Conservation (phyloP, 441 rosid species). For the Oxalis stricta region DNA sequence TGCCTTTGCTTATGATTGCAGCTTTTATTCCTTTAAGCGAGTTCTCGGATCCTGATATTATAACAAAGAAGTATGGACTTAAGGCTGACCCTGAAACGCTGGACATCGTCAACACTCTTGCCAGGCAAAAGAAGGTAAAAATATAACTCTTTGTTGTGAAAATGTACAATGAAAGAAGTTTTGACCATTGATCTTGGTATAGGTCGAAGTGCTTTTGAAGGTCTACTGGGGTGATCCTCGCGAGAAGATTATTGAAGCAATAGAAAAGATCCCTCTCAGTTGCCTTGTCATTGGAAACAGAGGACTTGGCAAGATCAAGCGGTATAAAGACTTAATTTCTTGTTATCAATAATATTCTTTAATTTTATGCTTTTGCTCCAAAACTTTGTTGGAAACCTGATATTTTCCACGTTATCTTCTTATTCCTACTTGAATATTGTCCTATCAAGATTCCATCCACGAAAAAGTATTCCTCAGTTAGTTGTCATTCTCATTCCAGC, state of each 20-base stretch:
- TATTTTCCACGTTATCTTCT: too few relatives aligned
- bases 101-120: slow-evolving; percentile 43
- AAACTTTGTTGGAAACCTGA: background rate
- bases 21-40: slow-evolving; percentile 67
- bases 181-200: slow-evolving; percentile 6
- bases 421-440: too few relatives aligned
- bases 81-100: slow-evolving; percentile 65
- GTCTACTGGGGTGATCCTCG: slow-evolving; percentile 89
- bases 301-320: slow-evolving; percentile 79
- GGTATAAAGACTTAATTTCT: too few relatives aligned
- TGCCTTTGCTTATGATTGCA: slow-evolving; percentile 13
- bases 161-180: background rate
- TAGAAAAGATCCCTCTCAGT: slow-evolving; percentile 56
- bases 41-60: slow-evolving; percentile 34
- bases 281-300: slow-evolving; percentile 76
- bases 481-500: too few relatives aligned
- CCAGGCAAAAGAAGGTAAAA: slow-evolving; percentile 41
- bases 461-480: too few relatives aligned
- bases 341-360: slow-evolving; percentile 1
- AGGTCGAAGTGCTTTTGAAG: slow-evolving; percentile 65
- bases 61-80: slow-evolving; percentile 75
- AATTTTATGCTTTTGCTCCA: background rate
- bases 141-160: background rate
- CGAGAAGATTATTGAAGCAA: slow-evolving; percentile 79
- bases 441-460: too few relatives aligned